Evolutionary conservation across 441 rosid genomes (phyloP).

Genomic region (Euphorbia corollata): DNA sequence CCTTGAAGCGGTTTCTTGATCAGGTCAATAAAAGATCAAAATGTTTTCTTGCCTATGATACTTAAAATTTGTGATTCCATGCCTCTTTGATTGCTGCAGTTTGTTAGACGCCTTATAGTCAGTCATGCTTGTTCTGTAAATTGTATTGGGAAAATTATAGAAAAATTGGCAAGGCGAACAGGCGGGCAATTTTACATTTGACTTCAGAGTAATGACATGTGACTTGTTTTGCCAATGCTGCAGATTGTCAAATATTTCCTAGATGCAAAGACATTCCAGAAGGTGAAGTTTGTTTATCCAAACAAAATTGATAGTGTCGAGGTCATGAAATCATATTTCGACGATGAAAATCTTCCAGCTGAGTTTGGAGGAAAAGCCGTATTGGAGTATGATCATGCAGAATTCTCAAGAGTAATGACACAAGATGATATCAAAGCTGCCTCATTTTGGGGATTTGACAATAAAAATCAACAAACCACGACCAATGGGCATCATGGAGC

Average conservation of each 20-base stretch:
- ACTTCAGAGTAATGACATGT: not conserved
- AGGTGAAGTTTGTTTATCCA: conserved; percentile 92
- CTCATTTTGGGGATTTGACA: conserved; percentile 50
- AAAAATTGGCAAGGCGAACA: too few relatives aligned
- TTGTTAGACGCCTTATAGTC: not conserved
- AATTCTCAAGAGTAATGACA: conserved; percentile 65
- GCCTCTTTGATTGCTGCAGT: not conserved
- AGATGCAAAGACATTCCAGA: conserved; percentile 72
- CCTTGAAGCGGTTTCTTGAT: not conserved
- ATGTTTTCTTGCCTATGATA: not conserved
- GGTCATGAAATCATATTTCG: conserved; percentile 66
- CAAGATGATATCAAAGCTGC: conserved; percentile 68
- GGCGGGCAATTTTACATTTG: too few relatives aligned
- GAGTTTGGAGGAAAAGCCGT: conserved; percentile 76
- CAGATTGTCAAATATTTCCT: conserved; percentile 86
- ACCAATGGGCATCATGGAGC: conserved; percentile 42
- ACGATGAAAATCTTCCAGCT: conserved; percentile 70
- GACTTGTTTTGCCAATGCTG: conserved; percentile 1
- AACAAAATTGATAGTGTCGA: conserved; percentile 75
- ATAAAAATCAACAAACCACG: conserved; percentile 25
- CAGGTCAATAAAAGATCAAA: not conserved
- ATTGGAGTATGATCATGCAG: conserved; percentile 71
- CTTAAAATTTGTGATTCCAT: not conserved
- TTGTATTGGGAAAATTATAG: not conserved
- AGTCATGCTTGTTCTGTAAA: not conserved